Base-by-base conservation (phyloP, 1,139 yeast species). In the Eremothecium sinecaudum region DNA sequence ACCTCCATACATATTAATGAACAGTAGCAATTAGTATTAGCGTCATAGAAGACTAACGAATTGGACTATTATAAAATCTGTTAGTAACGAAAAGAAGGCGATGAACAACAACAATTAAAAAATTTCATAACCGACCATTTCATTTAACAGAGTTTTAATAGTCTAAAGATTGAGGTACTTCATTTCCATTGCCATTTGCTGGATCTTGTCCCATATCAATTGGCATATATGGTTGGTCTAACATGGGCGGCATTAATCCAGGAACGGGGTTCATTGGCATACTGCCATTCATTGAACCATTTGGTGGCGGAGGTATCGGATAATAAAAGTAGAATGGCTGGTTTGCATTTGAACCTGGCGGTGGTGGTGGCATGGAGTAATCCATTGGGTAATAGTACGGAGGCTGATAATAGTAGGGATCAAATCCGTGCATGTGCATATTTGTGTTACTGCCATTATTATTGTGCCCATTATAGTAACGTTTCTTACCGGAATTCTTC, bases 271-370 rank as follows among this genome's bases (percentile, higher is more conserved):
- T 27, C 30, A 27, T 27, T 16, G 30, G 30, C 30, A 27, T 16
- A 14, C 21, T 27, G 14, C 30, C 30, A 21, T 27, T 27, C 30
- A 27, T 27, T 10, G 30, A 27, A 11, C 30, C 30, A 14, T 27
- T 27, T 27, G 30, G 30, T 2, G 53, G 51, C 24, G 57, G 58
- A 10, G 56, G 54, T 37, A 53, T 41, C 15, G 58, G 54, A 35
- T 50, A 55, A 27, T 48, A 41, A 55, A 53, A 50, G 50, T 51
- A 46, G 29, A 50, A 51, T 10, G 59, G 51, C 6, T 45, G 50
- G 26, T 36, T 37, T 16, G 39, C 36, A 9, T 40, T 37, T 5
- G 48, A 35, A 6, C 44, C 39, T 6, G 40, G 43, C 9, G 48
- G 47, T 3, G 46, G 36, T 18, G 50, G 46, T 18, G 40, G 40